Base-by-base conservation (phyloP, 371 early-diverging fungal species). In the Rhizopus sp. region DNA sequence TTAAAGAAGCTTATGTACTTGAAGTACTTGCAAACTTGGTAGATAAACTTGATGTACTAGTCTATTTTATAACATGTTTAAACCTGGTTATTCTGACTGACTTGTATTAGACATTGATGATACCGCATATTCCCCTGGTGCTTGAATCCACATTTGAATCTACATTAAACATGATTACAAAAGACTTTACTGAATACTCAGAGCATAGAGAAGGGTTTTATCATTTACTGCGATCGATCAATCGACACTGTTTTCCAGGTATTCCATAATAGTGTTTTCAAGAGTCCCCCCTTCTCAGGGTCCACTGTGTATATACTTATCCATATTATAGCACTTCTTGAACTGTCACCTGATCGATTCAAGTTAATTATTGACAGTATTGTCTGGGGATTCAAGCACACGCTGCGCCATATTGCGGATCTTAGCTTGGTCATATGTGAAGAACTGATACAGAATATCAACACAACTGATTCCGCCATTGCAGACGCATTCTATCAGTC, bases 321-420 rank as follows among this genome's bases (percentile, higher is more conserved):
- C 23, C 38, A 37, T 37, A 66, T 93, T 4, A 3, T 17, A 7
- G 96, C 96, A 3, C 75, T 96, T 40, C 66, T 97, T 55, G 83
- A 79, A 55, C 79, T 97, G 38, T 89, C 93, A 5, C 78, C 91
- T 33, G 83, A 84, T 12, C 90, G 90, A 70, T 94, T 98, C 79
- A 92, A 93, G n/a, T 38, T 47, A 89, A 80, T 96, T 68, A 80
- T 91, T 54, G 94, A 96, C 80, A 90, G 92, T 60, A 85, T 97
- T 55, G 91, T 97, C 17, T 98, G 98, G 97, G 96, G 90, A n/a
- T 94, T 98, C 83, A 98, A 98, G 82, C 99, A 99, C 73, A 95
- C 97, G 1, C 90, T 93, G 90, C 87, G 96, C 59, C 97, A 99
- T 66, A 95, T 99, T 72, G 90, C 95, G 45, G 98, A 99, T 55